Evolutionary conservation across 176 grass and related monocot species (phyloP).

Genomic region (Triticum urartu): DNA sequence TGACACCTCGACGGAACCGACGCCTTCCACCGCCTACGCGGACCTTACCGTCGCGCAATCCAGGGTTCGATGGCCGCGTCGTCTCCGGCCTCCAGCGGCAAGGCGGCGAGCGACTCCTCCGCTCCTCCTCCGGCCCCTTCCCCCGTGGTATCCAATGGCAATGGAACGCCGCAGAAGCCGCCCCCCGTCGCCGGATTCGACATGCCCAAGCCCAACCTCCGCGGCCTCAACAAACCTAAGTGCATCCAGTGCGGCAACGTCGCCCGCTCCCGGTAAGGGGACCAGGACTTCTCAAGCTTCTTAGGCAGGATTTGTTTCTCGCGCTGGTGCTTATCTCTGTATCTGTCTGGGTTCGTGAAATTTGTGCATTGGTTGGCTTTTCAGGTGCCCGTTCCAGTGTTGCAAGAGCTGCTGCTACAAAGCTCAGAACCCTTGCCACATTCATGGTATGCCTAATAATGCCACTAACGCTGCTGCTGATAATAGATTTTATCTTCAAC

Average conservation of each 20-base stretch:
- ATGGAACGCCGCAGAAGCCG: conserved; percentile 54
- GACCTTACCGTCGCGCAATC: neutral
- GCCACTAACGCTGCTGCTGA: neutral
- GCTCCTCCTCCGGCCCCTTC: conserved; percentile 35
- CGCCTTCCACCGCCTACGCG: neutral
- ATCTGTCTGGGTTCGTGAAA: neutral
- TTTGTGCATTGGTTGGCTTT: conserved; percentile 16
- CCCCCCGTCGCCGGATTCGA: conserved; percentile 42
- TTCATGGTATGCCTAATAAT: conserved; percentile 82
- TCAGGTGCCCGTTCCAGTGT: conserved; percentile 90
- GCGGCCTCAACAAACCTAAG: conserved; percentile 95
- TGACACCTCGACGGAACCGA: neutral
- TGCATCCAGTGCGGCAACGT: conserved; percentile 96
- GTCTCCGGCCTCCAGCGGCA: conserved; percentile 21
- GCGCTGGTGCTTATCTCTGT: neutral
- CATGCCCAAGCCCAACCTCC: conserved; percentile 71
- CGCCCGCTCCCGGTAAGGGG: conserved; percentile 80
- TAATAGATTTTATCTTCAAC: neutral
- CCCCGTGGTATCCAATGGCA: conserved; percentile 44
- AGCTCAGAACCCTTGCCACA: conserved; percentile 98
- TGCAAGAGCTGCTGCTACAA: conserved; percentile 98
- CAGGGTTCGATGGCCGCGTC: conserved; percentile 12
- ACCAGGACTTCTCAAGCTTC: neutral
- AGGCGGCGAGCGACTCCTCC: conserved; percentile 31
- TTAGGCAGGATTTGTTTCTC: neutral